Conservation (phyloP, 2,329 filamentous ascomycete genomes). For the Mariannaea elegans region DNA sequence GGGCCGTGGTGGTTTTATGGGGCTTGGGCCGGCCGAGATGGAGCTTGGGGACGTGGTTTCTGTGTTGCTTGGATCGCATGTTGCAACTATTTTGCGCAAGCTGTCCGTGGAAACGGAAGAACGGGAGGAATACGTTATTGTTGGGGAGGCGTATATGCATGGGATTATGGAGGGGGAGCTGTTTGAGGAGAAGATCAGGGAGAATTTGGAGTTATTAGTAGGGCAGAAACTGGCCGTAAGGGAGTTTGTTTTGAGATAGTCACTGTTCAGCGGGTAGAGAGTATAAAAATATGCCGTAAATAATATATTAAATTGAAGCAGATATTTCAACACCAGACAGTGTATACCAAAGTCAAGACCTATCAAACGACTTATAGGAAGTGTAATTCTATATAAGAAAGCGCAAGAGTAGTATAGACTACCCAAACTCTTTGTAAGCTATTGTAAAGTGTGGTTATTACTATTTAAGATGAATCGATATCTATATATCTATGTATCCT, state of each 20-base stretch:
- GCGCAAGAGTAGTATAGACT: too few species aligned
- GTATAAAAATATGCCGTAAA: too few species aligned
- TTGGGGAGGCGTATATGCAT: constrained; percentile 18
- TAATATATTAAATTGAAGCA: too few species aligned
- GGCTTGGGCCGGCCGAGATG: neutral
- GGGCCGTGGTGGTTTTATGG: neutral
- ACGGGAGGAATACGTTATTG: neutral
- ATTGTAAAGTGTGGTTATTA: too few species aligned
- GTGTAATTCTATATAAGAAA: too few species aligned
- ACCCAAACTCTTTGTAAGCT: too few species aligned
- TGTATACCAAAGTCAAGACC: too few species aligned
- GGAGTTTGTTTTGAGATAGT: neutral
- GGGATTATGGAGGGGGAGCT: constrained; percentile 21
- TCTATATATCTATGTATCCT: too few species aligned
- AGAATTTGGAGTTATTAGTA: neutral
- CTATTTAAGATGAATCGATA: too few species aligned
- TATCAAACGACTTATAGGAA: too few species aligned
- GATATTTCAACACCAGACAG: too few species aligned
- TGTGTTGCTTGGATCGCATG: neutral
- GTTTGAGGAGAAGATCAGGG: neutral
- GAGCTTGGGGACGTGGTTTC: neutral
- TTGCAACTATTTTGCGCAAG: neutral
- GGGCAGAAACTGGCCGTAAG: neutral
- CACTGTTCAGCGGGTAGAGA: too few species aligned
- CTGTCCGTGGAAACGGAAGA: neutral